Evolutionary conservation across 2,329 filamentous ascomycete species (phyloP), one percentile per base, ranked within the genome.

Genomic region (Penicillium sp.): DNA sequence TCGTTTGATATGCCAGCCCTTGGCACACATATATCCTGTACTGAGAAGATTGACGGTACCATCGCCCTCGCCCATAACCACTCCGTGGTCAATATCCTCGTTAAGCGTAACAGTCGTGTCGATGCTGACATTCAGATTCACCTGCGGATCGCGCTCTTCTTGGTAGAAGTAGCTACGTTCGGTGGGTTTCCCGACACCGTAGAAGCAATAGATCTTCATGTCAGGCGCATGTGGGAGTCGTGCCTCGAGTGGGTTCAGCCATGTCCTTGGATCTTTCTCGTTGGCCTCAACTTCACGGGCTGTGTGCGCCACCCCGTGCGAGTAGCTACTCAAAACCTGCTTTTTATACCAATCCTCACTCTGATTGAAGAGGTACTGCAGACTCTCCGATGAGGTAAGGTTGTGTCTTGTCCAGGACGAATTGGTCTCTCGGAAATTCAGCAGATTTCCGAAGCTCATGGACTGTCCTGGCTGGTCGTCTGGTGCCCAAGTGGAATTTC

Each of bases 181-280:
- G 0, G 93, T 97, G 3, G 90, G 88, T 71, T 97, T 99, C 34
- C 93, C 93, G 3, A 96, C 86, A 62, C 82, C 94, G 70, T 99
- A 97, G 78, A 99, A 97, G 76, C 94, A 97, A 76, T 92, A 97
- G 11, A 99, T 91, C 71, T 96, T 97, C 67, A 99, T 79, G 67
- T 86, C 90, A 0, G 94, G 93, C 1, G 94, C 93, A 18, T 91
- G 81, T 0, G 94, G 94, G 0, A 97, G 80, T 2, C 93, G 84
- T 0, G 91, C 90, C 72, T 97, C 93, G n/a, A 97, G 84, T 0
- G 94, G 94, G 68, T 99, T 99, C 57, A 96, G 85, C 94, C 94
- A 99, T 70, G 95, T 99, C 46, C 78, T 80, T 2, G 84, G 85
- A 59, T 90, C 83, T n/a, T 85, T 75, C 66, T 92, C 88, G 70